Evolutionary conservation across 2,329 filamentous ascomycete genomes (phyloP), one percentile per base, ranked within the genome.

Genomic region (Fusarium pseudonygamai): DNA sequence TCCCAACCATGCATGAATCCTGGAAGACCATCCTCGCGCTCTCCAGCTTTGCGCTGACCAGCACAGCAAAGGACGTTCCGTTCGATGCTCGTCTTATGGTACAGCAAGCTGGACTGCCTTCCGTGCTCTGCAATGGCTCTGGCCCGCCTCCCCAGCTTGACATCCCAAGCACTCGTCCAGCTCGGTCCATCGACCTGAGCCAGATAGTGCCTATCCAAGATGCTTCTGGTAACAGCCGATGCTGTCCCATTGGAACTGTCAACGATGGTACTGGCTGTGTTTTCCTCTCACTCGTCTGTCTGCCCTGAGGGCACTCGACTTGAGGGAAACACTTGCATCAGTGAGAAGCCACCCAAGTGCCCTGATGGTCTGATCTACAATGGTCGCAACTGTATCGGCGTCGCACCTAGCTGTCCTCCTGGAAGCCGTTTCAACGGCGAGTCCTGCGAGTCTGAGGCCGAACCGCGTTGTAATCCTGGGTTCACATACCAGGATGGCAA

Each of bases 191-290:
- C 10, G 55, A 67, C 5, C n/a, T 61, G 40, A 58, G 52, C 28
- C 56, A 69, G 50, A 69, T 69, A 11, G 50, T 69, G 13, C 67
- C 57, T 9, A 10, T 60, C 2, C 32, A 62, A 20, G 67, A 69
- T 20, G 42, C 64, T 8, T 45, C 50, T 22, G 60, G 67, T 6
- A 71, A 70, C 13, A 47, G 42, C 7, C 60, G 66, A 7, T 71
- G 67, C 30, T 71, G 66, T 22, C 67, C 59, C 20, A 47, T 72
- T 16, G 69, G 68, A 34, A 72, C 69, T 15, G 43, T 72, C 30
- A 72, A 72, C n/a, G 68, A 72, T 14, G 53, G 68, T 3, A 71
- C 58, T 9, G 68, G 64, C 26, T 72, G 69, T 26, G 68, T 72
- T 12, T 72, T 72, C n/a, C 69, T n/a, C 69, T 14, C n/a, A 72